phyloP scores from a whole-genome alignment of 441 rosid genomes.

The Manihot esculenta region DNA sequence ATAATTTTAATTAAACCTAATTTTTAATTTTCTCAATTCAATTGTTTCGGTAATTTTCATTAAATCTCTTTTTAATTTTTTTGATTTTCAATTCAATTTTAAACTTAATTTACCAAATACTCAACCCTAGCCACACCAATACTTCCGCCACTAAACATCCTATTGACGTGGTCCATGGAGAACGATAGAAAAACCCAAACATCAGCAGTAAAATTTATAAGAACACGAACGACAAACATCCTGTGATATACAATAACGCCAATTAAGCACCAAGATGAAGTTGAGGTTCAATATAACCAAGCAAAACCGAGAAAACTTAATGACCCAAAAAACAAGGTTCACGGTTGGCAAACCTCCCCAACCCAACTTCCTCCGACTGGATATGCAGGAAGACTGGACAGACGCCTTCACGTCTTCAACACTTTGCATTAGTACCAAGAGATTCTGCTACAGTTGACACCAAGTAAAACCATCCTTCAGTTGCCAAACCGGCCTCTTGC shows the following conservation, averaged over 20 bases:
- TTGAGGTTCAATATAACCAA: neutral
- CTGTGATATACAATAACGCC: slow-evolving; percentile 10
- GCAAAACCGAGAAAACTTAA: neutral
- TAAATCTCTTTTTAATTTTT: no score
- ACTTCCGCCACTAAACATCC: no score
- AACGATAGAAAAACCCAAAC: neutral
- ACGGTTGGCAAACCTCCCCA: neutral
- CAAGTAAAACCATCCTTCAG: slow-evolving; percentile 7
- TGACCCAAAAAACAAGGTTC: neutral
- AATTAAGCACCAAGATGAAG: neutral
- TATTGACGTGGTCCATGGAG: neutral
- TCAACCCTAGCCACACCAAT: no score
- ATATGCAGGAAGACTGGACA: neutral
- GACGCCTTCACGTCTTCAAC: no score
- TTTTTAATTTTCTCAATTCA: no score
- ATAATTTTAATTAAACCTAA: no score
- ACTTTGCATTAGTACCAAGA: slow-evolving; percentile 8
- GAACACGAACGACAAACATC: neutral
- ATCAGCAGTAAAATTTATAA: neutral
- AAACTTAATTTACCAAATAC: no score
- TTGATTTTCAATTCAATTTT: no score
- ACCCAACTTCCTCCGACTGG: neutral
- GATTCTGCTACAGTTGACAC: neutral
- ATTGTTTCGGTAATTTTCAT: no score
- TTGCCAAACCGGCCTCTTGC: slow-evolving; percentile 47